Conservation (phyloP, 139 green algal species). For the Mychonastes homosphaera region DNA sequence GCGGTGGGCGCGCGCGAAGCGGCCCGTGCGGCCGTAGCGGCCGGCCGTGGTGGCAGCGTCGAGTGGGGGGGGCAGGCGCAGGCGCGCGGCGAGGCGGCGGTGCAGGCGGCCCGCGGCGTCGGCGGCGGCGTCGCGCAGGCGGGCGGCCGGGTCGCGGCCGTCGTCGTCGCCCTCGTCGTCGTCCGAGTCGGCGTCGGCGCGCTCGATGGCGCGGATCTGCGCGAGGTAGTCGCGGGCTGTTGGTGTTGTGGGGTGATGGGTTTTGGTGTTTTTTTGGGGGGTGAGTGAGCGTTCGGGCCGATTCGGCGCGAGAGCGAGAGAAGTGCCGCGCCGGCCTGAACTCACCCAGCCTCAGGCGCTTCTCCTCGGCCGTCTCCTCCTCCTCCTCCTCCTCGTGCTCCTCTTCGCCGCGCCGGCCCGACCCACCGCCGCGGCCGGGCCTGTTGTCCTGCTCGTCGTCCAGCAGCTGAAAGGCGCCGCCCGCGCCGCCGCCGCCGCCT, state of each 20-base stretch:
- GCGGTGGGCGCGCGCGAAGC: slow-evolving; percentile 28
- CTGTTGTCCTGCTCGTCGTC: slow-evolving; percentile 32
- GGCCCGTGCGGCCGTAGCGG: slow-evolving; percentile 16
- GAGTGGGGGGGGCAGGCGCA: slow-evolving; percentile 29
- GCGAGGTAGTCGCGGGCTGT: slow-evolving; percentile 65
- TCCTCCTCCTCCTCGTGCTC: slow-evolving; percentile 33
- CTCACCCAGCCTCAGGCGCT: slow-evolving; percentile 60
- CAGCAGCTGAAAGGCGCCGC: slow-evolving; percentile 24
- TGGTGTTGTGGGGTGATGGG: neutral
- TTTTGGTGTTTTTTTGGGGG: neutral
- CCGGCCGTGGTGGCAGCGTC: neutral
- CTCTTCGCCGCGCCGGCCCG: slow-evolving; percentile 8
- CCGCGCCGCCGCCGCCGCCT: slow-evolving; percentile 22
- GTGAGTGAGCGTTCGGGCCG: neutral
- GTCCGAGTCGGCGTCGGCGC: slow-evolving; percentile 22
- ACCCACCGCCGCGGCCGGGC: too few relatives aligned
- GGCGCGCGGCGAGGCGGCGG: slow-evolving; percentile 32
- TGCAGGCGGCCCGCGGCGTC: slow-evolving; percentile 40
- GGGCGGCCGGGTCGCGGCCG: neutral
- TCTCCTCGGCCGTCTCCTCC: slow-evolving; percentile 71
- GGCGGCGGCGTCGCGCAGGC: neutral
- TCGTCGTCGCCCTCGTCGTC: slow-evolving; percentile 29
- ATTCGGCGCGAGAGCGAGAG: neutral
- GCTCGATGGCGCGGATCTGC: slow-evolving; percentile 30
- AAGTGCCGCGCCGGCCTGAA: neutral